A percentile compares a stretch with the other conserved stretches of the same genome.
Evolutionary conservation across 495 filamentous ascomycete species (phyloP).

Genomic region (Thozetella sp.): DNA sequence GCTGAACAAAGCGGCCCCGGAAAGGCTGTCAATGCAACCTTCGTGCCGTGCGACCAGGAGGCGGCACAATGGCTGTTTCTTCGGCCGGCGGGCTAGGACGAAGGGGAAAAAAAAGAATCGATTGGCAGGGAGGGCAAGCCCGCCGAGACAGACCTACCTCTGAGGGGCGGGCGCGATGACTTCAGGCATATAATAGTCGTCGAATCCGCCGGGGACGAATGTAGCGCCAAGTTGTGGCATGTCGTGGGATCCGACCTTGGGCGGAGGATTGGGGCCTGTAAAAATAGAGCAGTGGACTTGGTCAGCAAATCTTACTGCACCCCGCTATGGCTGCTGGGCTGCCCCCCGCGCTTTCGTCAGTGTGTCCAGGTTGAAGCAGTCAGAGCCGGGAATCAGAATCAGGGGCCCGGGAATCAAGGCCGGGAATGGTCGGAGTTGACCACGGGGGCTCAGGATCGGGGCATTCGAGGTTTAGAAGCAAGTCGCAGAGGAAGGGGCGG

Average conservation of each 20-base stretch:
- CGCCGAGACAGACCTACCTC: conserved; percentile 61
- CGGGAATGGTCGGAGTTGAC: too few species aligned
- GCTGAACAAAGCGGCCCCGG: background rate
- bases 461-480: too few species aligned
- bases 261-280: conserved; percentile 38
- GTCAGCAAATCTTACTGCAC: conserved; percentile 3
- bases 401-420: too few species aligned
- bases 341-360: background rate
- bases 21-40: background rate
- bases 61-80: conserved; percentile 6
- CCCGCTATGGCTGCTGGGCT: background rate
- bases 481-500: too few species aligned
- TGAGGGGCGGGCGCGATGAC: conserved; percentile 76
- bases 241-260: conserved; percentile 41
- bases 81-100: conserved; percentile 5
- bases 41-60: conserved; percentile 5
- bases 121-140: conserved; percentile 1
- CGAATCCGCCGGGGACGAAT: conserved; percentile 84
- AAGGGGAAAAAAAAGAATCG: too few species aligned
- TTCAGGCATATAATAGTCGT: conserved; percentile 82
- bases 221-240: conserved; percentile 72
- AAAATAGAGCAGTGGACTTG: conserved; percentile 31
- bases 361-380: background rate
- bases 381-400: too few species aligned
- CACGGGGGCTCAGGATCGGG: too few species aligned